Percentiles rank a stretch among this genome's conserved stretches.
phyloP scores from a whole-genome alignment of 352 stramenopile species.

The Plasmopara muralis region DNA sequence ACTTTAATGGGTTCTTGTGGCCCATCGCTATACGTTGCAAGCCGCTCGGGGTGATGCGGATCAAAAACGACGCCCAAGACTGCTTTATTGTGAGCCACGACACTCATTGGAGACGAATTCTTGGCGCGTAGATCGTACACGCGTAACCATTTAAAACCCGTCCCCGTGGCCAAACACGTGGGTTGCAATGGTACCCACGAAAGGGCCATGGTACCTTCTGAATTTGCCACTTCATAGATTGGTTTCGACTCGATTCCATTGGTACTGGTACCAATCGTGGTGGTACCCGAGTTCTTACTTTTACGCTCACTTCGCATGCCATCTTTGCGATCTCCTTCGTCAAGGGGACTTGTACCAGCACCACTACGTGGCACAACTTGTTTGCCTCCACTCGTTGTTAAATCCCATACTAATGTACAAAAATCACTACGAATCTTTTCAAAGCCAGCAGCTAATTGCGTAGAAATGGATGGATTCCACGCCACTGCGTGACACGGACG shows the following conservation, averaged over 20 bases:
- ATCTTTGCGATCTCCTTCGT: constrained; percentile 28
- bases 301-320: background rate
- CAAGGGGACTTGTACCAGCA: constrained; percentile 15
- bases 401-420: constrained; percentile 80
- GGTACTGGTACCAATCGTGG: constrained; percentile 18
- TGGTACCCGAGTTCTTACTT: constrained; percentile 5
- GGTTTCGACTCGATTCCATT: constrained; percentile 43
- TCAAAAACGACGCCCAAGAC: constrained; percentile 81
- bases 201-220: constrained; percentile 71
- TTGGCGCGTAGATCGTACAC: constrained; percentile 76
- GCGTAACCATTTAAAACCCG: constrained; percentile 83
- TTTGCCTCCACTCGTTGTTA: constrained; percentile 35
- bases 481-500: constrained; percentile 77
- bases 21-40: constrained; percentile 79
- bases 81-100: constrained; percentile 80
- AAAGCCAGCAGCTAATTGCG: constrained; percentile 76
- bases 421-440: constrained; percentile 85
- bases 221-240: constrained; percentile 76
- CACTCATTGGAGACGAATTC: constrained; percentile 55
- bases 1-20: constrained; percentile 80
- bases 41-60: constrained; percentile 65
- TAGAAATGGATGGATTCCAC: constrained; percentile 70
- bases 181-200: constrained; percentile 81
- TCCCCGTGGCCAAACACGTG: constrained; percentile 71
- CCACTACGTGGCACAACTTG: constrained; percentile 18